These are phyloP conservation scores for Aquilaria agallochum DNA, from an alignment of 441 rosid genomes.

Conservation along the genomic window DNA sequence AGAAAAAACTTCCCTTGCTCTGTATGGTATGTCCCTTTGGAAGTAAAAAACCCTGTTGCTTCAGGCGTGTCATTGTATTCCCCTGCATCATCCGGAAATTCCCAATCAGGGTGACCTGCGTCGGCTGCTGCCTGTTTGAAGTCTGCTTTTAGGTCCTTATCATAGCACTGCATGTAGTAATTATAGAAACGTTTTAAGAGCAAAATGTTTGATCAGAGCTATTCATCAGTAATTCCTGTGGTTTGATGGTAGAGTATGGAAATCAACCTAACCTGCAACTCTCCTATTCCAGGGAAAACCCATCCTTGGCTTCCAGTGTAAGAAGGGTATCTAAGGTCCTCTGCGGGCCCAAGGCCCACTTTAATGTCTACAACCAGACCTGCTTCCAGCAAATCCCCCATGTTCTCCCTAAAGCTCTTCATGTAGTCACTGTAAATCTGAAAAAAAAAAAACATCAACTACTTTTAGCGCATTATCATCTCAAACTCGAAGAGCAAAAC, in stretches of 20 bases:
- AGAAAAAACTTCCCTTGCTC: slow-evolving; percentile 70
- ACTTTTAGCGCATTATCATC: too few species aligned
- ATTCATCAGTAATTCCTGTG: too few species aligned
- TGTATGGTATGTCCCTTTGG: slow-evolving; percentile 49
- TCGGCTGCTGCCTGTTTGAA: slow-evolving; percentile 56
- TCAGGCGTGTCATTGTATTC: slow-evolving; percentile 56
- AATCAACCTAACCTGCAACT: slow-evolving; percentile 58
- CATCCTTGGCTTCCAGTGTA: slow-evolving; percentile 70
- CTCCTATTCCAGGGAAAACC: slow-evolving; percentile 83
- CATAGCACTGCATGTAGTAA: slow-evolving; percentile 50
- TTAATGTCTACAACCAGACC: slow-evolving; percentile 62
- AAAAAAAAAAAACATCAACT: slow-evolving; percentile 1
- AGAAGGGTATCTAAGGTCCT: slow-evolving; percentile 86
- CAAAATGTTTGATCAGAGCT: slow-evolving; percentile 6
- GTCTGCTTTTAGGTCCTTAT: slow-evolving; percentile 53
- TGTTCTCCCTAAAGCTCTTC: slow-evolving; percentile 72
- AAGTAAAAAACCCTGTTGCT: slow-evolving; percentile 49
- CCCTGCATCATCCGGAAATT: slow-evolving; percentile 66
- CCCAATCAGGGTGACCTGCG: slow-evolving; percentile 78
- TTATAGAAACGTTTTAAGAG: slow-evolving; percentile 5
- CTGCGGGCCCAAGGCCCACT: slow-evolving; percentile 86
- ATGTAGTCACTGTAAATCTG: slow-evolving; percentile 76
- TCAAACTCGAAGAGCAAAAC: too few species aligned
- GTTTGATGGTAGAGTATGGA: too few species aligned
- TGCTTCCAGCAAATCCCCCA: slow-evolving; percentile 65